These are phyloP conservation scores for Setaria italica DNA, from an alignment of 202 grass and related monocot species.

Conservation along the genomic window DNA sequence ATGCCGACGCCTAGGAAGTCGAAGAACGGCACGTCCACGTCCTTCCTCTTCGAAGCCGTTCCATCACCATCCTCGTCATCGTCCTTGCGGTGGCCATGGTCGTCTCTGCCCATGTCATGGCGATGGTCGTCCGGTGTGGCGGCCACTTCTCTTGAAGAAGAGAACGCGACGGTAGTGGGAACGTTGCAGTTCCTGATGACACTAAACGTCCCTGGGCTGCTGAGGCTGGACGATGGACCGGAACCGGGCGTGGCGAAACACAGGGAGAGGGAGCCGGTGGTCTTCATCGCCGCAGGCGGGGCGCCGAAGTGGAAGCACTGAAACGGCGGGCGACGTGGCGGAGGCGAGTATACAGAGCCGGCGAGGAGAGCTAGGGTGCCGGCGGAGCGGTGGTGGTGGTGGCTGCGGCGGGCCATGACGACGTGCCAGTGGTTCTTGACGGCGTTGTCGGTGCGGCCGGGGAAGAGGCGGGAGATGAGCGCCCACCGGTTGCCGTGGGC, in stretches of 20 bases:
- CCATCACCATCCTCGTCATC: not conserved
- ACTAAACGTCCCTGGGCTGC: not conserved
- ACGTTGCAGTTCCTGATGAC: not conserved
- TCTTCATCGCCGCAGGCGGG: not conserved
- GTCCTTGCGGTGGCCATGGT: not conserved
- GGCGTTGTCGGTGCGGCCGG: constrained; percentile 91
- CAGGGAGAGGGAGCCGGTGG: constrained; percentile 1
- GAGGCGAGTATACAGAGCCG: not conserved
- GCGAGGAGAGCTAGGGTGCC: not conserved
- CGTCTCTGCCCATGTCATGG: not conserved
- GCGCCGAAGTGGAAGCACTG: constrained; percentile 36
- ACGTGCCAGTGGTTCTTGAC: constrained; percentile 98
- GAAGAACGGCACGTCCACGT: constrained; percentile 58
- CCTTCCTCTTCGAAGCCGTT: constrained; percentile 3
- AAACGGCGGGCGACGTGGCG: not conserved
- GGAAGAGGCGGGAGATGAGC: constrained; percentile 75
- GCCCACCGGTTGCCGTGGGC: constrained; percentile 90
- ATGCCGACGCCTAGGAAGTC: constrained; percentile 68
- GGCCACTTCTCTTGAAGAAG: not conserved
- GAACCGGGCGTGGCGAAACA: constrained; percentile 16
- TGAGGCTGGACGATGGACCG: constrained; percentile 30
- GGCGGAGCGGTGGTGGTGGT: constrained; percentile 3
- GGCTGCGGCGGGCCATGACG: constrained; percentile 56
- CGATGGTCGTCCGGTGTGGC: not conserved
- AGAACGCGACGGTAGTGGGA: not conserved